Evolutionary conservation across 2,329 filamentous ascomycete species (phyloP), one percentile per base, ranked within the genome.

Genomic region (Aspergillus alliaceus): DNA sequence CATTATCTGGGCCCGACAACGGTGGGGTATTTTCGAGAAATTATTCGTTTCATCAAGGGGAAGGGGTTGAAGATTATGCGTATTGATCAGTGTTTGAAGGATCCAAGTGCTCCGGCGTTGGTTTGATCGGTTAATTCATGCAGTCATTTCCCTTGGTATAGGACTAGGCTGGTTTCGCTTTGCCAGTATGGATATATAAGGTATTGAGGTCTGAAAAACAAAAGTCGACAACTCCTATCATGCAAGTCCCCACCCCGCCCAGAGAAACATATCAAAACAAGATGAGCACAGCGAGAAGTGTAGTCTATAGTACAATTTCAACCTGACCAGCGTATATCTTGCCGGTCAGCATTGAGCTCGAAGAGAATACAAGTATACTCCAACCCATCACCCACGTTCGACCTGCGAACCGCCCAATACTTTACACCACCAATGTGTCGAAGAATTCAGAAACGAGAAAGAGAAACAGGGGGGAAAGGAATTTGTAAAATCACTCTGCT

Each of bases 1-100:
- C 87, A 90, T 72, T 90, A 88, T 70, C 72, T 89, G 34, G 87
- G 86, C 69, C 80, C 84, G 42, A 82, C 78, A 46, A 90, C 87
- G 1, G 86, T 90, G 14, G 72, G 75, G 57, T 88, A 89, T 68
- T 78, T 90, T 40, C 75, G 79, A 51, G 79, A 88, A 72, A 87
- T 89, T 65, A 89, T 90, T 69, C 76, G 77, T 63, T 81, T 86
- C 59, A 86, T 86, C 25, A 88, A 87, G 77, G 77, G 73, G 15
- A 84, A 82, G 2, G 86, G 86, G 4, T 86, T 87, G 77, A 78
- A 82, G 69, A 77, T 88, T 39, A 88, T 88, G 86, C 79, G 86
- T 39, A 82, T 88, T 44, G 86, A 88, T 66, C 86, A 88, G 73
- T 88, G 86, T 66, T 77, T 88, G 79, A 79, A 82, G 72, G 86